Evolutionary conservation across 2,329 filamentous ascomycete genomes (phyloP).

Genomic region (Fusarium lateritium): DNA sequence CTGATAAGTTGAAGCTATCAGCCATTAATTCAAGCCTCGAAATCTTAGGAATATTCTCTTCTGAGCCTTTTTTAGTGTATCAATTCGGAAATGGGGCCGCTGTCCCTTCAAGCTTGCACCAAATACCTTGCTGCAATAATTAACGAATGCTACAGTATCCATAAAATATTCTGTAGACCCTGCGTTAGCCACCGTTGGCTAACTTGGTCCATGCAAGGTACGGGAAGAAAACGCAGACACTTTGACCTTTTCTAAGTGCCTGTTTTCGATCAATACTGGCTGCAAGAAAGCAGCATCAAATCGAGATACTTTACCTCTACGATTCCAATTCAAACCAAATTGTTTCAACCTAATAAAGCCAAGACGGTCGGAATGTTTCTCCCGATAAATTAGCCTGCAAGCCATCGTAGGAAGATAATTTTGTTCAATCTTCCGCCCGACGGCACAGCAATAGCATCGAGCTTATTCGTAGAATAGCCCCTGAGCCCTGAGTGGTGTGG

Average conservation of each 20-base stretch:
- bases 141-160: constrained; percentile 29
- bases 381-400: constrained; percentile 12
- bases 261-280: too few relatives aligned
- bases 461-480: constrained; percentile 30
- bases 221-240: background rate
- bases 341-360: constrained; percentile 14
- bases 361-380: constrained; percentile 13
- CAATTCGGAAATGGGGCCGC: constrained; percentile 1
- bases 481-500: constrained; percentile 48
- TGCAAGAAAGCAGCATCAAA: too few relatives aligned
- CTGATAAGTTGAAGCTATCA: background rate
- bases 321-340: background rate
- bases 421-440: constrained; percentile 3
- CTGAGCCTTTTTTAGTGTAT: background rate
- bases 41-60: too few relatives aligned
- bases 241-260: background rate
- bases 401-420: constrained; percentile 8
- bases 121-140: constrained; percentile 16
- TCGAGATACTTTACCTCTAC: background rate
- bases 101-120: background rate
- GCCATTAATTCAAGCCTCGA: background rate
- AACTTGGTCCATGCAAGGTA: constrained; percentile 6
- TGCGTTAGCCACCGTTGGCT: constrained; percentile 10
- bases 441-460: constrained; percentile 13
- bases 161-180: constrained; percentile 7